Percentiles rank a stretch among this genome's conserved stretches.
phyloP scores from a whole-genome alignment of 2,329 filamentous ascomycete genomes.

The Xylariaceae sp. region DNA sequence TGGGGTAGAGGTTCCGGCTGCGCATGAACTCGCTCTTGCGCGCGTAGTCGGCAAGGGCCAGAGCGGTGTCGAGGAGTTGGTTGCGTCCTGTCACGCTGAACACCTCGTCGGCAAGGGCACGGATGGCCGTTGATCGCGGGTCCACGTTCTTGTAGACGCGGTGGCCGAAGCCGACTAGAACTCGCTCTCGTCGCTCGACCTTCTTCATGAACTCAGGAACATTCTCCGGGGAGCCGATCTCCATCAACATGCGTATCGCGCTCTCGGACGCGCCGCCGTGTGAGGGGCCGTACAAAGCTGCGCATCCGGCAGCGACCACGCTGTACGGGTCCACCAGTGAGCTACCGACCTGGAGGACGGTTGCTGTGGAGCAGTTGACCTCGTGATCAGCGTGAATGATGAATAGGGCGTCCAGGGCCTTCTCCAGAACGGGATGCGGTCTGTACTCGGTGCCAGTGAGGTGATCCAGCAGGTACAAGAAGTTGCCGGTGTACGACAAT shows the following conservation, averaged over 20 bases:
- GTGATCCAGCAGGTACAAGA: slow-evolving; percentile 49
- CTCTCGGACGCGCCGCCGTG: slow-evolving; percentile 56
- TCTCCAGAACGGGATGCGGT: slow-evolving; percentile 45
- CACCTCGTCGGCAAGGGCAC: slow-evolving; percentile 43
- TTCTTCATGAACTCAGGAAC: slow-evolving; percentile 45
- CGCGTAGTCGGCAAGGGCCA: slow-evolving; percentile 41
- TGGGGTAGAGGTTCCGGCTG: slow-evolving; percentile 44
- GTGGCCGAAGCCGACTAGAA: slow-evolving; percentile 52
- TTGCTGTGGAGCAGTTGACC: slow-evolving; percentile 52
- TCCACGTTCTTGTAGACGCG: slow-evolving; percentile 50
- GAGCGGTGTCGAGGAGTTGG: slow-evolving; percentile 44
- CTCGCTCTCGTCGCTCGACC: slow-evolving; percentile 45
- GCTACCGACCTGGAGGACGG: slow-evolving; percentile 50
- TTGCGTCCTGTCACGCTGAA: slow-evolving; percentile 47
- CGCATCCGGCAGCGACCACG: slow-evolving; percentile 46
- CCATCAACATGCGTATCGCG: slow-evolving; percentile 48
- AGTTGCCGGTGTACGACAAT: slow-evolving; percentile 49
- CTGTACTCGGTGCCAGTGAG: slow-evolving; percentile 41
- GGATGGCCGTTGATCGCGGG: slow-evolving; percentile 46
- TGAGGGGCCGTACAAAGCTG: slow-evolving; percentile 50
- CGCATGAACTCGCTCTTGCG: slow-evolving; percentile 43
- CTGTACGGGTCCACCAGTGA: slow-evolving; percentile 52
- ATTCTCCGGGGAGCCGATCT: slow-evolving; percentile 45
- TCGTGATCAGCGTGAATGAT: slow-evolving; percentile 55
- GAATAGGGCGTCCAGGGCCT: slow-evolving; percentile 48